Conservation (phyloP, 257 asterid genomes). For the Nicotiana sylvestris region DNA sequence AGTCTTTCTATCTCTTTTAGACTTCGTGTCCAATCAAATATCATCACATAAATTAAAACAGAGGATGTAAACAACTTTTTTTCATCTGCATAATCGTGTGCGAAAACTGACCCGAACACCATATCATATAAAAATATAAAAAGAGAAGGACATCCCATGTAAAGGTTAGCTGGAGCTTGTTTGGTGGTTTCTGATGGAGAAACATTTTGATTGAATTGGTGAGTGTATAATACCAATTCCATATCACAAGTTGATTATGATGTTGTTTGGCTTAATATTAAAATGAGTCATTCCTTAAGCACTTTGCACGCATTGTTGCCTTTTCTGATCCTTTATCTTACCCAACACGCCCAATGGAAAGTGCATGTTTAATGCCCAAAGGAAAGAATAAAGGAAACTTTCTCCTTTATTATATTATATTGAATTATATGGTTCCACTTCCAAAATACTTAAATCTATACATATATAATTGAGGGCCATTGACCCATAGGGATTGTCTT, state of each 20-base stretch:
- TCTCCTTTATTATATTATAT: too few species aligned
- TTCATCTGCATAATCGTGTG: background rate
- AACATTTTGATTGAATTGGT: background rate
- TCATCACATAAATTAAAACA: too few species aligned
- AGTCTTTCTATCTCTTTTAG: too few species aligned
- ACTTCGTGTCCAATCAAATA: too few species aligned
- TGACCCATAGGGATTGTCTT: too few species aligned
- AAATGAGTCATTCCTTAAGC: background rate
- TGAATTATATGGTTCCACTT: background rate
- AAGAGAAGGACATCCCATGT: background rate
- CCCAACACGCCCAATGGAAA: background rate
- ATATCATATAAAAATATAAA: background rate
- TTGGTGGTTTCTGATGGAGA: conserved; percentile 10
- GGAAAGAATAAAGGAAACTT: background rate
- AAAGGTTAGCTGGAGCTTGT: background rate
- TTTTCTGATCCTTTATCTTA: background rate
- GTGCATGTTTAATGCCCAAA: background rate
- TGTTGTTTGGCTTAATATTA: background rate
- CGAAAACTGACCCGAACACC: background rate
- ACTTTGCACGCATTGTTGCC: background rate
- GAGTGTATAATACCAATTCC: background rate
- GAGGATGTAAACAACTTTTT: too few species aligned
- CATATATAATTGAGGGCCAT: too few species aligned
- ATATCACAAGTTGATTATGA: background rate
- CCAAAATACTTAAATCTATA: background rate